Percentiles rank a stretch among this genome's conserved stretches.
Conservation (phyloP, 1,284 basidiomycete genomes). For the Fistulinella staudtii region DNA sequence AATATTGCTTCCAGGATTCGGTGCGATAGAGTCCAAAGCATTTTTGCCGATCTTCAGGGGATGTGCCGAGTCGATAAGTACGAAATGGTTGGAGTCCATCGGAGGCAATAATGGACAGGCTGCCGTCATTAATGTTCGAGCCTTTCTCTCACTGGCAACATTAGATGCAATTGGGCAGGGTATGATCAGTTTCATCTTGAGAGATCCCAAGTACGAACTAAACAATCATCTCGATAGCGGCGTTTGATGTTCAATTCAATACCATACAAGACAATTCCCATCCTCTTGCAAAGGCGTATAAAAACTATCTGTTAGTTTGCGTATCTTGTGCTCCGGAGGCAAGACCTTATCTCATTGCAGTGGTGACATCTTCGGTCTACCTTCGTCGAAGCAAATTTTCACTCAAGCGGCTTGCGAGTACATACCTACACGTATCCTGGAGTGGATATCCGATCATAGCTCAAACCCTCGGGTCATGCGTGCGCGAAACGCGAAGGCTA, state of each 20-base stretch:
- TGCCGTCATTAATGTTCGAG: conserved; percentile 37
- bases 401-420: conserved; percentile 10
- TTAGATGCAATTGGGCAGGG: conserved; percentile 47
- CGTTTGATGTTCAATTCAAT: conserved; percentile 40
- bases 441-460: conserved; percentile 35
- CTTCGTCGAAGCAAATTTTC: conserved; percentile 17
- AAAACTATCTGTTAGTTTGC: conserved; percentile 32
- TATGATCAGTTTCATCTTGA: conserved; percentile 14
- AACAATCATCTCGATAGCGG: conserved; percentile 27
- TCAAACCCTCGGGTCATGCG: conserved; percentile 36
- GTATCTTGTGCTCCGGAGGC: not conserved
- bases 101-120: conserved; percentile 22
- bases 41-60: conserved; percentile 36
- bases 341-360: conserved; percentile 8
- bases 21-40: conserved; percentile 34
- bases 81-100: conserved; percentile 43
- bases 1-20: conserved; percentile 43
- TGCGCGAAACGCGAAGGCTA: conserved; percentile 28
- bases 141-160: conserved; percentile 38
- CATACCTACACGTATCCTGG: conserved; percentile 28
- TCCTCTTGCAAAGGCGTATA: conserved; percentile 35
- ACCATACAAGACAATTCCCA: conserved; percentile 36
- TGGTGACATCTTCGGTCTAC: conserved; percentile 17
- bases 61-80: conserved; percentile 22
- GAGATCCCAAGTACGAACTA: not conserved